Evolutionary conservation across 2,329 filamentous ascomycete genomes (phyloP).

Genomic region (Xylaria sp.): DNA sequence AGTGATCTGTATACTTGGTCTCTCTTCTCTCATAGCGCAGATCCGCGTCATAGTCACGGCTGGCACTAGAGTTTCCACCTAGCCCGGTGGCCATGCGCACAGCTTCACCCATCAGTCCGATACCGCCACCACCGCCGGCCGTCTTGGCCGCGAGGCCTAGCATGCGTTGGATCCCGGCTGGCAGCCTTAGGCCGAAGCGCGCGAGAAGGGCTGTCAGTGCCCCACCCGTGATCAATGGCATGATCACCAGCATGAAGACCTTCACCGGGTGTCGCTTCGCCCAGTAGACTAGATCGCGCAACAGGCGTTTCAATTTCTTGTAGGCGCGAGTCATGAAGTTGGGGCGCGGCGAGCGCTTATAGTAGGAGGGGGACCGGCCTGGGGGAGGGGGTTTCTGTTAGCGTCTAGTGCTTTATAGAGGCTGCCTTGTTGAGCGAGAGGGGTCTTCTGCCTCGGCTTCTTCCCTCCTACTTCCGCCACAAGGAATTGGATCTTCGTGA

Average conservation of each 20-base stretch:
- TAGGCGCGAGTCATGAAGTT: constrained; percentile 81
- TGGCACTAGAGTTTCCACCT: constrained; percentile 46
- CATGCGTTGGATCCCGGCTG: constrained; percentile 69
- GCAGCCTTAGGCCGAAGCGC: constrained; percentile 82
- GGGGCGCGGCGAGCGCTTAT: constrained; percentile 83
- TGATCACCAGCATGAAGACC: constrained; percentile 85
- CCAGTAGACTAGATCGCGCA: constrained; percentile 84
- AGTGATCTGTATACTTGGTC: constrained; percentile 51
- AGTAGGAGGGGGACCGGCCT: constrained; percentile 72
- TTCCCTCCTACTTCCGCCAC: neutral
- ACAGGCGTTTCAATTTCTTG: constrained; percentile 79
- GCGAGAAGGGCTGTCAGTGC: constrained; percentile 81
- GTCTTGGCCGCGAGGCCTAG: constrained; percentile 65
- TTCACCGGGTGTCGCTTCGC: constrained; percentile 86
- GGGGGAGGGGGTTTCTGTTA: constrained; percentile 22
- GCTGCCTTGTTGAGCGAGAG: neutral
- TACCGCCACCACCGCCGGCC: constrained; percentile 59
- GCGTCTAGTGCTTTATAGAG: neutral
- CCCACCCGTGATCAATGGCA: constrained; percentile 88
- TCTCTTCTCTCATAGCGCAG: constrained; percentile 54
- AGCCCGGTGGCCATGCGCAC: constrained; percentile 62
- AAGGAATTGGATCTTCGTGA: neutral
- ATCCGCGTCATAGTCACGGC: constrained; percentile 50
- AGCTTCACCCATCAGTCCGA: constrained; percentile 66
- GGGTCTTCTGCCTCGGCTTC: neutral